Base-by-base conservation (phyloP, 768 basidiomycete species). In the Holtermannia corniformis region DNA sequence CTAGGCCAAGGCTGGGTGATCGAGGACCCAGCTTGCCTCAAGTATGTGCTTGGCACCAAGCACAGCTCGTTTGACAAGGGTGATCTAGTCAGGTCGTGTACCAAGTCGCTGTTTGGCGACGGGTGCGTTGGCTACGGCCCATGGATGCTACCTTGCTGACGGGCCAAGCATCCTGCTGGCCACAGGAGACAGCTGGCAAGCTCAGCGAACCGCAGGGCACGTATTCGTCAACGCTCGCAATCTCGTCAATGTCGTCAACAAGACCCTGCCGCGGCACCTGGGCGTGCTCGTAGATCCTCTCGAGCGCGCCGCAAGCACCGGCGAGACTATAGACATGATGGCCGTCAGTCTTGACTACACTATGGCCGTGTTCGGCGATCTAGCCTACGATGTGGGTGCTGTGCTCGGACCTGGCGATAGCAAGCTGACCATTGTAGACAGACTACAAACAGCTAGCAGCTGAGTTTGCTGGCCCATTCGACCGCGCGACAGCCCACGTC, bases 371-470 rank as follows among this genome's bases (percentile, higher is more conserved):
- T 61, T 66, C 49, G 61, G 59, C 5, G 57, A 61, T 20, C 14
- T 63, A 47, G 64, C 64, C 1, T 66, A 63, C 41, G 59, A 59
- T 44, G 64, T 63, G 37, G 47, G 64, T 59, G 7, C 7, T 2
- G 21, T 13, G 14, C 20, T 1, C 51, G 16, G 16, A 3, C 32
- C 20, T 16, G 21, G 10, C 12, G 3, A 20, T 25, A 16, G 24
- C 20, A 37, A 25, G 41, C 20, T 40, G 11, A 49, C 40, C 3
- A n/a, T n/a, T 3, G 3, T 40, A 60, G 58, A 44, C 48, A 14
- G 42, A 49, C 7, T 51, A 40, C 2, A 25, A 53, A 16, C 32
- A 50, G 22, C 20, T 61, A 2, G 50, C 52, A 3, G 19, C 49
- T 20, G 7, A 13, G 3, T 57, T 59, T 27, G 28, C 56, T 11